Base-by-base conservation (phyloP, 768 basidiomycete genomes). In the Hortiboletus campestris region DNA sequence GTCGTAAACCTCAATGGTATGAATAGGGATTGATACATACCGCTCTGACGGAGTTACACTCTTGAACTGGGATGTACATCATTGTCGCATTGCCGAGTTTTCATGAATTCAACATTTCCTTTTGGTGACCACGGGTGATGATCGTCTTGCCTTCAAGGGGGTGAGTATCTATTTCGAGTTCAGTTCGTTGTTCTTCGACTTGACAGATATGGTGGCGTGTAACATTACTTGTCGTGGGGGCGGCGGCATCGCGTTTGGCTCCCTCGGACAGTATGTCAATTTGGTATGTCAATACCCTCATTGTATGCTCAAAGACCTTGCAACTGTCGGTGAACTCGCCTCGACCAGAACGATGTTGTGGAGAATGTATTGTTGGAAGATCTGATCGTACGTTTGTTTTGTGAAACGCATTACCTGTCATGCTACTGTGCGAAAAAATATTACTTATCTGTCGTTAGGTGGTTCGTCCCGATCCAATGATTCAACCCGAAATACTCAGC, bases 231-330 rank as follows among this genome's bases (percentile, higher is more conserved):
- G 83, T 59, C 74, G 78, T 20, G 84, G 83, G 25, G 16, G 83
- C 11, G 84, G 83, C 57, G 83, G 83, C 31, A 32, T 85, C 31
- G 83, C 84, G 1, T 84, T 25, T 61, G 83, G 82, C 16, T 83
- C 82, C 25, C 66, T 86, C 16, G 84, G 81, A 44, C 25, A n/a
- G 9, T 28, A 25, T 5, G 31, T 45, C 6, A 10, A 25, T 35
- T 14, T 42, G 13, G 2, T 42, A 22, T 16, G 16, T 36, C 35
- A 17, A 38, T 38, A 16, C n/a, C 41, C 22, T 13, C 19, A 12
- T 2, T 22, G 2, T 34, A 32, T 25, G 7, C 49, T 19, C 16
- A 28, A 25, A 25, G 32, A 12, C 28, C 10, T 16, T 81, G 34
- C 28, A 50, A 25, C 36, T 56, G 36, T 51, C 12, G 13, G 28